Evolutionary conservation across 371 early-diverging fungal genomes (phyloP), one percentile per base, ranked within the genome.

Genomic region (Mucor circinelloides): DNA sequence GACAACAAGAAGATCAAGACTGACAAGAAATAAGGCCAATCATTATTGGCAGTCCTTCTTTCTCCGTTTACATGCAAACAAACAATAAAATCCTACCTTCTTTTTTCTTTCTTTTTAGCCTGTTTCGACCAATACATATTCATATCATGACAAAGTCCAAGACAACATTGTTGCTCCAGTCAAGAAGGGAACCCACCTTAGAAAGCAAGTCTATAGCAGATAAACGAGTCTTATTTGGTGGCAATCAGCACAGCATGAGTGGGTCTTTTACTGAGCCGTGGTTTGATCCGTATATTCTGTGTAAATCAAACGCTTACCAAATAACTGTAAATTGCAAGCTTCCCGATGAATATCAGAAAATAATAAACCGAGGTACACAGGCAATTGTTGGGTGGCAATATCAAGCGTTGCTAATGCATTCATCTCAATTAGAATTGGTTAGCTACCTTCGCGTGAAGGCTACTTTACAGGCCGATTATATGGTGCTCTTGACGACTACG

Each of bases 1-100:
- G 55, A 61, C 15, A 61, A 46, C 25, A 54, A 42, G n/a, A 64
- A 64, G 54, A 58, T 36, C 12, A 58, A 58, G 21, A 23, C 58
- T 19, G 44, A 44, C 5, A 17, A n/a, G n/a, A n/a, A 50, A 25
- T 36, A 48, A 48, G 44, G 48, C 55, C 31, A 55, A 55, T 55
- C 48, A 48, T 48, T 19, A 25, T 50, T 19, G 50, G 50, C 50
- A 50, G 50, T 50, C 50, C 50, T 28, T 25, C 54, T 30, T 31
- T 46, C 9, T 21, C 48, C 48, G 8, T 28, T 23, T 17, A 27
- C 31, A 55, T 55, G 31, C 55, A 55, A 55, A 23, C 25, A 50
- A 50, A 27, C 30, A 54, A 31, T 28, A 27, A 55, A 55, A 31
- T 55, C 19, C 50, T 13, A 2, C 48, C 21, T 48, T 23, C 6